Evolutionary conservation across 148 eudicot genomes (phyloP).

Genomic region (Talinum fruticosum): DNA sequence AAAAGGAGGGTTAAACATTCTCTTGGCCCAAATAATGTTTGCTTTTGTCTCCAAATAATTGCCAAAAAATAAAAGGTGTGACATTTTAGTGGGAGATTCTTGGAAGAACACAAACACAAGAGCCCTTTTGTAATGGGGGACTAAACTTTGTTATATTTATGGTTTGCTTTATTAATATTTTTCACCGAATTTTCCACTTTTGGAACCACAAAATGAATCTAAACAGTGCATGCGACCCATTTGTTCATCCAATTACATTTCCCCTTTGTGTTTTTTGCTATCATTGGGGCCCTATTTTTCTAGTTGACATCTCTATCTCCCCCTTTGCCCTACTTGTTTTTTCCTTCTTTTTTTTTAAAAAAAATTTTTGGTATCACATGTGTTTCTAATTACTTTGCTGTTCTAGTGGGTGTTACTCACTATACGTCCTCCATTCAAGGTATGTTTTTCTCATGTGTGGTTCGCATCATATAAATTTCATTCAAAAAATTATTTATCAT

Average conservation of each 20-base stretch:
- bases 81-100: slow-evolving; percentile 12
- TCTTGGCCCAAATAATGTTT: neutral
- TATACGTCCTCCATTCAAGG: too few relatives aligned
- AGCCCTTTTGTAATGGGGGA: neutral
- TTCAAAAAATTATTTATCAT: too few relatives aligned
- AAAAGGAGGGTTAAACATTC: slow-evolving; percentile 12
- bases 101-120: neutral
- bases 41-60: slow-evolving; percentile 2
- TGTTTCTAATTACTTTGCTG: neutral
- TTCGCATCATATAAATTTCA: too few relatives aligned
- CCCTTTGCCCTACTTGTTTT: slow-evolving; percentile 1
- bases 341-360: neutral
- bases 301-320: slow-evolving; percentile 1
- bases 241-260: slow-evolving; percentile 12
- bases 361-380: neutral
- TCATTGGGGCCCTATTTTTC: neutral
- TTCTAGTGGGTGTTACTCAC: neutral
- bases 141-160: neutral
- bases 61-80: neutral
- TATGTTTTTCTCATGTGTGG: too few relatives aligned
- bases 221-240: slow-evolving; percentile 34
- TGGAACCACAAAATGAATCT: slow-evolving; percentile 26
- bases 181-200: slow-evolving; percentile 15
- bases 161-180: slow-evolving; percentile 1
- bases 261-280: neutral